Evolutionary conservation across 495 filamentous ascomycete species (phyloP).

Genomic region (Cercophora scortea): DNA sequence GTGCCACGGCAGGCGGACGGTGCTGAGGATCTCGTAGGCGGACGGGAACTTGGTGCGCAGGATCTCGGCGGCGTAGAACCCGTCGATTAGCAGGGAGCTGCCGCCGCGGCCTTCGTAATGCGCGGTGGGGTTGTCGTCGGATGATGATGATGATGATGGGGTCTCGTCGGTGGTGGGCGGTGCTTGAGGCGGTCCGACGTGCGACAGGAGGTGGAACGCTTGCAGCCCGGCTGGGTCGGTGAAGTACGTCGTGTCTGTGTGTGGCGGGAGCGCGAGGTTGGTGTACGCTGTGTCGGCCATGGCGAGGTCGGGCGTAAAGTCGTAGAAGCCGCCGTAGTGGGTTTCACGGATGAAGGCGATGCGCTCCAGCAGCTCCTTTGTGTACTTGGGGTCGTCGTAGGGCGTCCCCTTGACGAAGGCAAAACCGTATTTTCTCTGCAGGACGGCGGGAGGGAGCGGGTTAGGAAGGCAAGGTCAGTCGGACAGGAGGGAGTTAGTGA

Average conservation of each 20-base stretch:
- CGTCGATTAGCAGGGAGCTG: constrained; percentile 71
- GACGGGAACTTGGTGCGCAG: constrained; percentile 40
- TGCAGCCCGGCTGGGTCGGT: constrained; percentile 84
- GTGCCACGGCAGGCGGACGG: constrained; percentile 56
- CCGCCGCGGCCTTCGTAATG: constrained; percentile 58
- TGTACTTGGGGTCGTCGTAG: constrained; percentile 52
- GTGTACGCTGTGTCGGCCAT: constrained; percentile 94
- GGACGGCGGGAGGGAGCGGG: too few species aligned
- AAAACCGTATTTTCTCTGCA: constrained; percentile 51
- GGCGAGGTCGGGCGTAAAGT: constrained; percentile 82
- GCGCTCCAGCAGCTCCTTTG: constrained; percentile 60
- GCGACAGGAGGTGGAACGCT: constrained; percentile 80
- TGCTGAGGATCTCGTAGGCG: constrained; percentile 45
- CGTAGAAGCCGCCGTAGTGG: constrained; percentile 94
- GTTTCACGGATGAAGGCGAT: constrained; percentile 80
- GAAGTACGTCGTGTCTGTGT: constrained; percentile 95
- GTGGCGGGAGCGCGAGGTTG: constrained; percentile 60
- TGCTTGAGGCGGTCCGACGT: constrained; percentile 36
- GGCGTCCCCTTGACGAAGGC: constrained; percentile 64
- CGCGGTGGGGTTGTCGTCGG: too few species aligned
- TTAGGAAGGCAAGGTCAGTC: too few species aligned
- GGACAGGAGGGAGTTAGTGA: neutral
- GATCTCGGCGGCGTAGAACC: constrained; percentile 59
- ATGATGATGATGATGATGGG: too few species aligned
- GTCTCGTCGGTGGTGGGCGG: neutral